phyloP scores from a whole-genome alignment of 2,329 filamentous ascomycete species.

The Didymellaceae sp. region DNA sequence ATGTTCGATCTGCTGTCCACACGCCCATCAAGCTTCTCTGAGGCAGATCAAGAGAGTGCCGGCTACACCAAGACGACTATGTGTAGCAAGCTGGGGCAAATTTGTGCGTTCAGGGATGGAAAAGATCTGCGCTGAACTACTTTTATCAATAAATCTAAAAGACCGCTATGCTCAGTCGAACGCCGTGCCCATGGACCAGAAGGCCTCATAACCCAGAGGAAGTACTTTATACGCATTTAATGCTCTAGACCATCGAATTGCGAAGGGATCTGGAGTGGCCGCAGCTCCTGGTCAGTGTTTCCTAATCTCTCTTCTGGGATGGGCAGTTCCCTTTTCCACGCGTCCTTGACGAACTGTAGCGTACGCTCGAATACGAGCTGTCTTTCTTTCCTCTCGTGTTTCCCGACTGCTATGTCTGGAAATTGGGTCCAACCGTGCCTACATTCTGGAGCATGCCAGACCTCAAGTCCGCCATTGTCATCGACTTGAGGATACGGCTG shows the following conservation, averaged over 20 bases:
- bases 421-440: conserved; percentile 55
- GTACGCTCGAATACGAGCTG: conserved; percentile 45
- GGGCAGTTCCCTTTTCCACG: conserved; percentile 40
- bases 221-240: neutral
- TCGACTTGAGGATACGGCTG: conserved; percentile 22
- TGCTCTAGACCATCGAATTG: conserved; percentile 11
- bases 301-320: conserved; percentile 18
- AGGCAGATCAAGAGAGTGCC: too few species aligned
- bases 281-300: conserved; percentile 25
- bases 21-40: too few species aligned
- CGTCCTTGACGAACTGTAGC: conserved; percentile 47
- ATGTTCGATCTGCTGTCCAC: too few species aligned
- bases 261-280: conserved; percentile 28
- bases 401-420: conserved; percentile 46
- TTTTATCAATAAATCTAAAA: too few species aligned
- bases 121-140: too few species aligned
- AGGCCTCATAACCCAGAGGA: neutral
- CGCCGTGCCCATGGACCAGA: neutral
- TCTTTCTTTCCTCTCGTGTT: conserved; percentile 48
- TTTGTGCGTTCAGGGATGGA: too few species aligned
- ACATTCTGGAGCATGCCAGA: conserved; percentile 46
- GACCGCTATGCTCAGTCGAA: conserved; percentile 1
- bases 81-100: too few species aligned
- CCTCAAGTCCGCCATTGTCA: conserved; percentile 46
- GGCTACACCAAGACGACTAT: too few species aligned